phyloP scores from a whole-genome alignment of 225 moss, liverwort and hornwort genomes.

The Climacium dendroides region DNA sequence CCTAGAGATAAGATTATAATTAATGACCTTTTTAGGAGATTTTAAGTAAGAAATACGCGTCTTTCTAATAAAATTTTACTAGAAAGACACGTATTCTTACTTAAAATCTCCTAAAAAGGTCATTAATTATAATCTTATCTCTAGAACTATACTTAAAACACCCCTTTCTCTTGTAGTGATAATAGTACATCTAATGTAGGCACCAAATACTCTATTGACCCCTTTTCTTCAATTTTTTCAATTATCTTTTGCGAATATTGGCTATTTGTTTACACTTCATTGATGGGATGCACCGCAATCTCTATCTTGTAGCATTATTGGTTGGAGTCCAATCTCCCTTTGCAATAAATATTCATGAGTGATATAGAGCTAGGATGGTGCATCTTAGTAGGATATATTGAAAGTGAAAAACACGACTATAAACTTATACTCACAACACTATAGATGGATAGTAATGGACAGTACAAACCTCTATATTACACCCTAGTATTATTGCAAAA shows the following conservation, averaged over 20 bases:
- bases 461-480: not conserved
- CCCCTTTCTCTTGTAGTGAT: too few species aligned
- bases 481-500: not conserved
- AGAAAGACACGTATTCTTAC: too few species aligned
- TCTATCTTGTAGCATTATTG: not conserved
- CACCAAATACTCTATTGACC: not conserved
- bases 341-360: not conserved
- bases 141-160: too few species aligned
- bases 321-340: not conserved
- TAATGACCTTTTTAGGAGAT: too few species aligned
- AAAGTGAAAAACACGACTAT: not conserved
- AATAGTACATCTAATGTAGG: not conserved
- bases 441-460: not conserved
- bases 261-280: not conserved
- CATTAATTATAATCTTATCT: too few species aligned
- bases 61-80: too few species aligned
- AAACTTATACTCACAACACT: not conserved
- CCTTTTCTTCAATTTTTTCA: not conserved
- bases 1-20: too few species aligned
- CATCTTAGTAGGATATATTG: not conserved
- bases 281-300: not conserved
- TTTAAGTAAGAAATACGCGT: too few species aligned
- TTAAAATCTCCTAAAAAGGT: too few species aligned
- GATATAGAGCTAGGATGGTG: not conserved
- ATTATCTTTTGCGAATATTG: not conserved